Base-by-base conservation (phyloP, 1,284 basidiomycete genomes). In the Stereum hirsutum region DNA sequence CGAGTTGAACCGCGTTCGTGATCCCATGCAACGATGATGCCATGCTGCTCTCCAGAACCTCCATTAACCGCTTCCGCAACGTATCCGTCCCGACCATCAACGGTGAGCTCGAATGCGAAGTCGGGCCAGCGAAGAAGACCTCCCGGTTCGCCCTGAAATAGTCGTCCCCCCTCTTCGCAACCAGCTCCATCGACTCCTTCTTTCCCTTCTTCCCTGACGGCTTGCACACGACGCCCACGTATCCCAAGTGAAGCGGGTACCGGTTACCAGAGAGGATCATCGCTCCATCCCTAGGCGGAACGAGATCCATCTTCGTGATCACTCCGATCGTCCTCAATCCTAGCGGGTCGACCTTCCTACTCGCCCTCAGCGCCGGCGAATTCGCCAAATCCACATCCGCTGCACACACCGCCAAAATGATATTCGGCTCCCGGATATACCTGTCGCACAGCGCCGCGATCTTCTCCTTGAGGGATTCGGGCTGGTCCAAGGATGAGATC, bases 361-460 rank as follows among this genome's bases (percentile, higher is more conserved):
- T 94, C 0, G 96, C 93, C 28, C 93, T 74, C 36, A 99, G 67
- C 0, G 96, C 95, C 3, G 96, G 95, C 1, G 92, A 97, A 64
- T 99, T 99, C 47, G 95, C 95, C 6, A 99, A 73, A 67, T 99
- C 96, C 44, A 99, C 96, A 62, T 99, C 94, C 6, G 96, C 95
- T 2, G 95, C 89, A 58, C 95, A 99, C 6, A 99, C 92, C 2
- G 96, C 95, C 12, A 99, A 78, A 53, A 99, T 90, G 60, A 99
- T 92, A 61, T 99, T 99, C 10, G 95, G 95, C 59, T 97, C 91
- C 27, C 88, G 81, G 55, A 99, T 99, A 63, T 99, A 99, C 62
- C 85, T 91, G 49, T 98, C 94, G 63, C 95, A 98, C 1, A 99
- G 71, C 8, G 61, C 58, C 0, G 86, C 71, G 49, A 99, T 97